Evolutionary conservation across 495 filamentous ascomycete genomes (phyloP), one percentile per base, ranked within the genome.

Genomic region (Penicillium herquei): DNA sequence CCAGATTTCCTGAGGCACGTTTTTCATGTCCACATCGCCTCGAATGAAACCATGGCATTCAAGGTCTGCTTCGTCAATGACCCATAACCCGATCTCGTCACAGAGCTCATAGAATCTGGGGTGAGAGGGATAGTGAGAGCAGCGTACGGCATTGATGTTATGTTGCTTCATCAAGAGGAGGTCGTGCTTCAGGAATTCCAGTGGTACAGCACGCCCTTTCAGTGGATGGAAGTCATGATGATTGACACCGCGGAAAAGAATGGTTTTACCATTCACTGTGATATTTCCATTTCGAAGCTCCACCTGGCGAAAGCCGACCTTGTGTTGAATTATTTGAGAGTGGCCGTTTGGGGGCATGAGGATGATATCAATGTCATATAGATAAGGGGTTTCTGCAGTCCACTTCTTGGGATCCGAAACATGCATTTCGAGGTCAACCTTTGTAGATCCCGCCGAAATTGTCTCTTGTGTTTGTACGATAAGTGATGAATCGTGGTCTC

Each of bases 1-100:
- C 18, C 26, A 26, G 2, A 21, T 46, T 3, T 46, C 43, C 9
- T n/a, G 35, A 39, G 35, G 35, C 10, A 46, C 26, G 30, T 46
- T 46, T 13, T 17, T 21, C 26, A 17, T 17, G n/a, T 48, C 45
- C 7, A 33, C 21, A 3, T 10, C 7, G 14, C 31, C 45, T 41
- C 11, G 8, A 14, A 41, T 41, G 48, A 88, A 87, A 3, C 87
- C 86, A 45, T 88, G 87, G 56, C 84, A 88, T 65, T 88, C 87
- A 0, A 88, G 76, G 60, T 90, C 86, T 0, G 84, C 83, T 64
- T 90, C 87, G 50, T 88, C 86, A 56, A 89, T 85, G 12, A 89
- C 77, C 74, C 81, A 89, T 32, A 90, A 70, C 0, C 87, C 87
- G 31, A 89, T 66, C 59, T 89, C 84, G 56, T 89, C 84, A 39